Evolutionary conservation across 2,329 filamentous ascomycete species (phyloP).

Genomic region (Hypoxylon sp.): DNA sequence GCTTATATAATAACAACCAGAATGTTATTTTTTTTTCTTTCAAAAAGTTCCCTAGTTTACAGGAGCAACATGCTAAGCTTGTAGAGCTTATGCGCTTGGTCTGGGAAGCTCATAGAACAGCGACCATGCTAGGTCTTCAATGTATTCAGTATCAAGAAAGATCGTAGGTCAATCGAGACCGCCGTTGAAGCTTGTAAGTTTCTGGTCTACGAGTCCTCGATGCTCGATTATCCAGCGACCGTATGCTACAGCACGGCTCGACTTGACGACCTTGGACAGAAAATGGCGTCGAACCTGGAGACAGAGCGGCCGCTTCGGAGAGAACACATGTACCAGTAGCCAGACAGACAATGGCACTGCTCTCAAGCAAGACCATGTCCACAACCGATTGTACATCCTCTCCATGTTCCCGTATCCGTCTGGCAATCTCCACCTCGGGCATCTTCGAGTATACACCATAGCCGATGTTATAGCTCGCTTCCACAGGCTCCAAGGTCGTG

Average conservation of each 20-base stretch:
- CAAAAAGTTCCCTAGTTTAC: background rate
- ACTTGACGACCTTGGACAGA: conserved; percentile 64
- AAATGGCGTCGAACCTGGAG: conserved; percentile 69
- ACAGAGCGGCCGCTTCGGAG: conserved; percentile 37
- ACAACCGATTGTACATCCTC: conserved; percentile 76
- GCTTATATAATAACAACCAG: background rate
- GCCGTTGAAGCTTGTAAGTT: conserved; percentile 40
- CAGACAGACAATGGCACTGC: conserved; percentile 13
- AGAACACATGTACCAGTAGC: background rate
- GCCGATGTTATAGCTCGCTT: conserved; percentile 88
- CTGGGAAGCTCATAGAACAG: conserved; percentile 14
- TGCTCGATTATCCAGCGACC: conserved; percentile 31
- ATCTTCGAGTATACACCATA: conserved; percentile 91
- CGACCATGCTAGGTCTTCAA: conserved; percentile 45
- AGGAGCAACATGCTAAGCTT: conserved; percentile 1
- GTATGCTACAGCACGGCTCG: conserved; percentile 55
- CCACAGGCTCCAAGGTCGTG: conserved; percentile 78
- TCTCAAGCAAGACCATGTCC: conserved; percentile 33
- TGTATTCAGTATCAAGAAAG: conserved; percentile 48
- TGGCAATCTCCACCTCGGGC: conserved; percentile 86
- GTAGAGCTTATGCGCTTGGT: conserved; percentile 2
- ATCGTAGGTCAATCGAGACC: conserved; percentile 44
- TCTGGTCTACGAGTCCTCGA: conserved; percentile 26
- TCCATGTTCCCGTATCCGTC: conserved; percentile 97
- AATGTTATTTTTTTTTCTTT: background rate